Evolutionary conservation across 2,329 filamentous ascomycete genomes (phyloP), one percentile per base, ranked within the genome.

Genomic region (Knufia fluminis): DNA sequence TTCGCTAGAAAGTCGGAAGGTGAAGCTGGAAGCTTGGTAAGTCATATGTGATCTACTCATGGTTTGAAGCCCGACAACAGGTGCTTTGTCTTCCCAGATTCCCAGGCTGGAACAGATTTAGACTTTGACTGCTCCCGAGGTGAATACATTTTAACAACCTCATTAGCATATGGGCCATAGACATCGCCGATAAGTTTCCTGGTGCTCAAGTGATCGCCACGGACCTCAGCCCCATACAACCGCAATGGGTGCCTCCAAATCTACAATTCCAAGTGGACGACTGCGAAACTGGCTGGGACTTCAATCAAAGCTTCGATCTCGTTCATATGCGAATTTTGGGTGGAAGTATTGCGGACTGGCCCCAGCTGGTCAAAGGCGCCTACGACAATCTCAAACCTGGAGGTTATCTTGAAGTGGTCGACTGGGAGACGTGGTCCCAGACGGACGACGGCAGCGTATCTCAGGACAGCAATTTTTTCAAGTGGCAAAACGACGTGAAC

Each of bases 201-300:
- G 60, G 59, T 20, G 68, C 71, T 12, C 58, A 62, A 22, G 66
- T 77, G 33, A 67, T 66, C 3, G 73, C 72, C 33, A 70, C 66
- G 19, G 72, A 75, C 55, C 66, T 75, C 39, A 71, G 68, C 0
- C 71, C 72, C 32, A 75, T 74, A 42, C 73, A 75, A 54, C 72
- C 73, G 3, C 59, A 61, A 49, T 70, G 68, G 64, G 59, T 65
- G 2, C 65, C 63, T 9, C 60, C 63, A 2, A 66, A 66, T 38
- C 52, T 65, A 3, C 54, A 53, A n/a, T 67, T 67, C 44, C 35
- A 64, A 3, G 56, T 67, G 1, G 63, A 66, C 31, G 64, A 67
- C 33, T 61, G 61, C 33, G 63, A 65, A 52, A 59, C 58, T 6
- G 58, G 59, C 7, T 67, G 65, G 65, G 49, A 61, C 2, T 63